These are phyloP conservation scores for Botrytis medusae DNA, from an alignment of 2,329 filamentous ascomycete genomes.

Conservation along the genomic window DNA sequence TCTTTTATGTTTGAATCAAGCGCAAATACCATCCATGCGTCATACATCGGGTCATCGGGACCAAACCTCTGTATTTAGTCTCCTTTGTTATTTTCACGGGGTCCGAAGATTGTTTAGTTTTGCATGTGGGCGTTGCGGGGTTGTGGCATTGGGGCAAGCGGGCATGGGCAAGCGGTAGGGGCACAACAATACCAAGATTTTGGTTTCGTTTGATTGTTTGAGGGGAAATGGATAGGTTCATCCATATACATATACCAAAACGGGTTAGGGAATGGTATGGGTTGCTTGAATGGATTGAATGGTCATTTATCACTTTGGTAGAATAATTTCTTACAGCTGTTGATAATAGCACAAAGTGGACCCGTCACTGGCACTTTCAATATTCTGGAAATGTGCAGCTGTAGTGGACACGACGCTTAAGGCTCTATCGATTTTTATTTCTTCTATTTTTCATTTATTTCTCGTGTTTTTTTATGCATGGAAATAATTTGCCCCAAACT, in stretches of 20 bases:
- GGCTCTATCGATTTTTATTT: neutral
- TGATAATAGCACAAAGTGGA: conserved; percentile 4
- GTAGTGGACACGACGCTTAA: neutral
- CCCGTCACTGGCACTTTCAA: neutral
- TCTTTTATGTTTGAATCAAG: conserved; percentile 6
- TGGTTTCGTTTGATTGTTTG: conserved; percentile 15
- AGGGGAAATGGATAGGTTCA: conserved; percentile 10
- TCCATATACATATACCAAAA: conserved; percentile 19
- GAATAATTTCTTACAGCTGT: conserved; percentile 10
- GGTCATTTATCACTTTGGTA: conserved; percentile 8
- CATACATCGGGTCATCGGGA: conserved; percentile 14
- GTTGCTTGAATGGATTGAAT: conserved; percentile 7
- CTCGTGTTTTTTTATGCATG: neutral
- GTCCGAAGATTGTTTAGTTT: conserved; percentile 1
- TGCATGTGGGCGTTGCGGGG: conserved; percentile 18
- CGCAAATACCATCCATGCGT: conserved; percentile 1
- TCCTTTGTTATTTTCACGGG: conserved; percentile 16
- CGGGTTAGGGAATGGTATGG: conserved; percentile 11
- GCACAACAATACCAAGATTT: conserved; percentile 18
- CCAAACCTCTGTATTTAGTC: conserved; percentile 14
- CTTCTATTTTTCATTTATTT: neutral
- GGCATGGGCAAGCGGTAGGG: conserved; percentile 16
- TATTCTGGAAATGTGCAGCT: neutral
- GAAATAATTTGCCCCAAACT: neutral
- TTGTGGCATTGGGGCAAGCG: conserved; percentile 12